Base-by-base conservation (phyloP, 768 basidiomycete genomes). In the Phylloporus sp. region DNA sequence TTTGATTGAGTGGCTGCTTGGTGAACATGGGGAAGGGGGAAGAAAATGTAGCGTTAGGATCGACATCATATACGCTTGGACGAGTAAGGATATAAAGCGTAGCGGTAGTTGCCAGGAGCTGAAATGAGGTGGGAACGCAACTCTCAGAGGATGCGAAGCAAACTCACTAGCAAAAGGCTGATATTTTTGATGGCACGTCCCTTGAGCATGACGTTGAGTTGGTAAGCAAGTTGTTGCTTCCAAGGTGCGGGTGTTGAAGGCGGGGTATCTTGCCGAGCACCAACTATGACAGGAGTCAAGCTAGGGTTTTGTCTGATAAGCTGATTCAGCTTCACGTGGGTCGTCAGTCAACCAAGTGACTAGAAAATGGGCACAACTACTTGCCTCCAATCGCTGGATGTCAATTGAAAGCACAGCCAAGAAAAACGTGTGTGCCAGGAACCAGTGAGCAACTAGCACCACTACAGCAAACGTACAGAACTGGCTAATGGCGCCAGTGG, bases 401-500 rank as follows among this genome's bases (percentile, higher is more conserved):
- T 99, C 95, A 59, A 99, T 97, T 0, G 92, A 93, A 22, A 99
- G 73, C 24, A 97, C 93, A 7, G 95, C 89, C 57, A 95, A 76
- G 71, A 95, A 97, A 72, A 97, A 95, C 0, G 93, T 97, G 63
- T 97, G 91, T 15, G 95, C 87, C 54, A 98, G 78, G 73, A 95
- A 95, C 93, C 93, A 98, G 67, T 98, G 95, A 15, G 93, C 94
- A 27, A 97, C 88, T 20, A 97, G 78, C 11, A 97, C 92, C 22
- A 97, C 92, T 39, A 93, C 85, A 0, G 93, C 92, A 65, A 98
- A 97, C 4, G 84, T 78, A 68, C 94, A 95, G 64, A 97, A 95
- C 61, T 97, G 92, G 34, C 89, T 82, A 31, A 95, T 90, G 1
- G 91, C 87, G 36, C 91, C 88, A 15, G 77, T 79, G 39, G 87